Evolutionary conservation across 2,329 filamentous ascomycete genomes (phyloP).

Genomic region (Rhynchosporium agropyri): DNA sequence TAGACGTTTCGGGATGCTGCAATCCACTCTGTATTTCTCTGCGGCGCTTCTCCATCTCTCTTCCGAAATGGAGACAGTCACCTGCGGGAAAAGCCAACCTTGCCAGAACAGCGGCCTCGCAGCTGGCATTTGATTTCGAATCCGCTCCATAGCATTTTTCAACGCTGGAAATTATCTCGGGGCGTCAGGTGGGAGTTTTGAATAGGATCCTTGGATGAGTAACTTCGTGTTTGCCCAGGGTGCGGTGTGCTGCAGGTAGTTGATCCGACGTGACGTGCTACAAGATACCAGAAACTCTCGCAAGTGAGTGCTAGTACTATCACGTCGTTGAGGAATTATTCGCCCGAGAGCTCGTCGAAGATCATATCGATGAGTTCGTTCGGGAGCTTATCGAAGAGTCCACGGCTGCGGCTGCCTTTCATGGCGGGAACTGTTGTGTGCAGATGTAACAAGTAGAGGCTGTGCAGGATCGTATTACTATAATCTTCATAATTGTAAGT

Average conservation of each 20-base stretch:
- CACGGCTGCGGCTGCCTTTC: neutral
- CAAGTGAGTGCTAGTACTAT: conserved; percentile 4
- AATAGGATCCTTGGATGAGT: conserved; percentile 21
- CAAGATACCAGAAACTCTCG: neutral
- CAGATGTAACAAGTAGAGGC: neutral
- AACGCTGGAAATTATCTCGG: neutral
- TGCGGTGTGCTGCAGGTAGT: conserved; percentile 5
- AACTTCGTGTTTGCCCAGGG: conserved; percentile 19
- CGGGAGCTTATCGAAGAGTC: conserved; percentile 11
- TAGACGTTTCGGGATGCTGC: neutral
- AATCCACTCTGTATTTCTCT: neutral
- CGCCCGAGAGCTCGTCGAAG: conserved; percentile 1
- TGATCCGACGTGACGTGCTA: neutral
- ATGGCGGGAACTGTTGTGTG: neutral
- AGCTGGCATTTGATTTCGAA: neutral
- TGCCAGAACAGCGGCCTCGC: neutral
- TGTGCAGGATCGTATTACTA: neutral
- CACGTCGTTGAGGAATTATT: neutral
- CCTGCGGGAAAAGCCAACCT: neutral
- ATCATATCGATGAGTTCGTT: conserved; percentile 23
- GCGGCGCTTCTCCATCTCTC: neutral
- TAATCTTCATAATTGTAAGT: conserved; percentile 19
- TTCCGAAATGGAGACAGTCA: neutral
- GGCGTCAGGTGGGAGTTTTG: neutral
- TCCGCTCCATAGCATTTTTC: neutral